Evolutionary conservation across 768 basidiomycete genomes (phyloP), one percentile per base, ranked within the genome.

Genomic region (Cubamyces sp.): DNA sequence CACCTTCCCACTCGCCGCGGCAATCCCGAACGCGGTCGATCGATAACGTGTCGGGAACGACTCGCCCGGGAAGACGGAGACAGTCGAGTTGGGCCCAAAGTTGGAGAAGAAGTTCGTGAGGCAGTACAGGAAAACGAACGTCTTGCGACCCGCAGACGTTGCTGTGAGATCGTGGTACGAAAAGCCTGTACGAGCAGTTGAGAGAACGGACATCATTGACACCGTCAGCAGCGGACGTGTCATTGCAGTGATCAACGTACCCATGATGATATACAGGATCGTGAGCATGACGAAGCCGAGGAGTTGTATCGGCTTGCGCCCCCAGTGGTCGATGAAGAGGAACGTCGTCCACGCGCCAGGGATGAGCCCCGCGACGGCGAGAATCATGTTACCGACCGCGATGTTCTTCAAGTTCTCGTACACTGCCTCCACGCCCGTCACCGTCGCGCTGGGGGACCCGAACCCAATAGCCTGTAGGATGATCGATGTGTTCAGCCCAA

Each of bases 31-130:
- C 5, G 77, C 79, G 5, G 77, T 76, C 12, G 76, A 72, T 16
- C 81, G 74, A 68, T 79, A 79, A 39, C 79, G 75, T 3, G 80
- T 81, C 1, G 80, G 80, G 72, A 79, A 81, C 48, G 74, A 73
- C 60, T 81, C 80, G 25, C 77, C 77, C 26, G 80, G 79, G 46
- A 79, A 66, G 63, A 81, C 72, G 67, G 79, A 80, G 25, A 76
- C 78, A 3, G 78, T 79, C 30, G 76, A 73, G 63, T 78, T 79
- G n/a, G 78, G 76, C 18, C 79, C 78, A 60, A 80, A 80, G 69
- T 80, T 80, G 66, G 78, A 76, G 74, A 78, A 77, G 69, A 77
- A 75, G 60, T 78, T 77, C 19, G 77, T 68, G 48, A 79, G 64
- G 60, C 78, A 77, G 72, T 77, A 80, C 47, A 75, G 67, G 61